A percentile compares a stretch with the other conserved stretches of the same genome.
Conservation (phyloP, 2,329 filamentous ascomycete species). For the Phyllosticta capitalensis region DNA sequence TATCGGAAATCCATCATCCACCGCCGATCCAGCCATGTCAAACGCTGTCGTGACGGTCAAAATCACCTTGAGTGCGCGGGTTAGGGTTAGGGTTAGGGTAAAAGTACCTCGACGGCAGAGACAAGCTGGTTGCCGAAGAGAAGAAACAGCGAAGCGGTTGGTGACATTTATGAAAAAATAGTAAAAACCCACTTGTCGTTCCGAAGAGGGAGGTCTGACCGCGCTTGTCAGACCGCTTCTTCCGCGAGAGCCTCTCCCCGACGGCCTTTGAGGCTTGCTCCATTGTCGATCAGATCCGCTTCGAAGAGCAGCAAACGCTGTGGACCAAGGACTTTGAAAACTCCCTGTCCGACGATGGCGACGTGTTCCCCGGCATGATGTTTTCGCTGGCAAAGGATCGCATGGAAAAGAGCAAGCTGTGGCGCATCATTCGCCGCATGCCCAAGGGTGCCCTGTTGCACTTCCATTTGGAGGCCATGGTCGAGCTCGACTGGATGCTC, state of each 20-base stretch:
- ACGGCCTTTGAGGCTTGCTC: conserved; percentile 67
- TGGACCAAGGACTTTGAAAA: conserved; percentile 72
- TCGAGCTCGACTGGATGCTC: conserved; percentile 74
- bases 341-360: conserved; percentile 52
- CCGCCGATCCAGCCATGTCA: too few relatives aligned
- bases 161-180: conserved; percentile 19
- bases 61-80: too few relatives aligned
- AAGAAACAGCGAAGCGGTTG: conserved; percentile 71
- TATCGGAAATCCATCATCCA: too few relatives aligned
- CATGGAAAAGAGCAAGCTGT: conserved; percentile 77
- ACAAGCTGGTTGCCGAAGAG: conserved; percentile 70
- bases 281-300: conserved; percentile 72
- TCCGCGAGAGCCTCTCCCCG: conserved; percentile 66
- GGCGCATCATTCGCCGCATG: conserved; percentile 75
- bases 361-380: conserved; percentile 84
- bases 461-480: conserved; percentile 84
- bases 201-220: conserved; percentile 18
- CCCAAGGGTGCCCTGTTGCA: conserved; percentile 83
- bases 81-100: too few relatives aligned
- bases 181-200: neutral
- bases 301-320: conserved; percentile 62
- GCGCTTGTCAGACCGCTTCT: conserved; percentile 50
- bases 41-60: too few relatives aligned
- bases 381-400: conserved; percentile 76
- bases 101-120: conserved; percentile 68